Percentiles rank a stretch among this genome's conserved stretches.
phyloP scores from a whole-genome alignment of 345 rosid genomes.

The Clarkia xantiana region DNA sequence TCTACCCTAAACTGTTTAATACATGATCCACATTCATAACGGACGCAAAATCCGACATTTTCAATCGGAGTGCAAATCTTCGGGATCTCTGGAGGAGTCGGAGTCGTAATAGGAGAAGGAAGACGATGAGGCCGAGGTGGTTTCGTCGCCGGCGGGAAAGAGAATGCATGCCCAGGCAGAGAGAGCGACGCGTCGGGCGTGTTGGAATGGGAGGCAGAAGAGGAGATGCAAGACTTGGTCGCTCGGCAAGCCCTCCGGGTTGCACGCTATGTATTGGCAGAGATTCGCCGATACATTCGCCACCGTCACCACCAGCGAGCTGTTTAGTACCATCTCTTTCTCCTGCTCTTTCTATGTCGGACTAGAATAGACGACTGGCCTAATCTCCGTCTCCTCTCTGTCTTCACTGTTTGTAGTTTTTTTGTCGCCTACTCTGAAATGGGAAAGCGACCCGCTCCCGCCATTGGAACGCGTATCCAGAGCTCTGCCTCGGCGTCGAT shows the following conservation, averaged over 20 bases:
- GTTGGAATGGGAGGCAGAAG: conserved; percentile 46
- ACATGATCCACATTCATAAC: background rate
- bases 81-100: background rate
- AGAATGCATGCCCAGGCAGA: conserved; percentile 39
- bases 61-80: conserved; percentile 5
- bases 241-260: conserved; percentile 52
- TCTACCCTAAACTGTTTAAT: no score
- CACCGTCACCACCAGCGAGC: conserved; percentile 36
- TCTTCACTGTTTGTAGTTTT: background rate
- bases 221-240: conserved; percentile 45
- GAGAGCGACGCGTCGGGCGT: conserved; percentile 43
- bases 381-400: background rate
- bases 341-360: background rate
- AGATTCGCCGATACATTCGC: conserved; percentile 49
- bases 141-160: background rate
- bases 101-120: conserved; percentile 1
- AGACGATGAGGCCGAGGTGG: no score
- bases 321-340: conserved; percentile 45
- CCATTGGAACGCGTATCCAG: no score
- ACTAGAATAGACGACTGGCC: no score
- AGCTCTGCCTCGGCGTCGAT: no score
- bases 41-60: background rate
- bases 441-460: background rate
- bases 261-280: conserved; percentile 76
- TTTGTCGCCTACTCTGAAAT: background rate